Conservation (phyloP, 2,329 filamentous ascomycete genomes). For the Calonectria henricotiae region DNA sequence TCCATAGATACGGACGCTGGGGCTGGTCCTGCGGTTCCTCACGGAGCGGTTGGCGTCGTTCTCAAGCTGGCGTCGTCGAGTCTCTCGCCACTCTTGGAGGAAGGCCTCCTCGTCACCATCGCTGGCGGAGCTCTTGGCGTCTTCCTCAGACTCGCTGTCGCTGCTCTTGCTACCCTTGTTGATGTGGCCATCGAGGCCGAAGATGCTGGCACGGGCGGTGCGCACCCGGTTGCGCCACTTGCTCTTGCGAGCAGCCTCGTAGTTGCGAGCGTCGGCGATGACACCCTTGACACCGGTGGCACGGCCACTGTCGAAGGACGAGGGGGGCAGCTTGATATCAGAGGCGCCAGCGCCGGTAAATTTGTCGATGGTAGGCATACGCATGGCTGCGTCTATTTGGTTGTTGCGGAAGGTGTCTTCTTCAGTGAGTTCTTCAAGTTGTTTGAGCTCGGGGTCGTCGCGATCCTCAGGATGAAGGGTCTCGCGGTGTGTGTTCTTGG, state of each 20-base stretch:
- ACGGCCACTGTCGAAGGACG: slow-evolving; percentile 76
- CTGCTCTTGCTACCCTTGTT: slow-evolving; percentile 52
- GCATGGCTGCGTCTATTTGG: slow-evolving; percentile 77
- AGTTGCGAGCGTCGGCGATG: slow-evolving; percentile 86
- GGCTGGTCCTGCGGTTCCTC: slow-evolving; percentile 80
- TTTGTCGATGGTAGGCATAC: slow-evolving; percentile 69
- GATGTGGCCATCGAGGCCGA: slow-evolving; percentile 61
- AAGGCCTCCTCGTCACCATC: slow-evolving; percentile 85
- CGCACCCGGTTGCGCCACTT: slow-evolving; percentile 71
- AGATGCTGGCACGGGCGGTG: slow-evolving; percentile 70
- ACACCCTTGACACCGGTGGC: slow-evolving; percentile 90
- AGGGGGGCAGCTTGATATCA: slow-evolving; percentile 74
- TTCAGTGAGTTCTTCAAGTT: slow-evolving; percentile 71
- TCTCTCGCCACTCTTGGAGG: slow-evolving; percentile 88
- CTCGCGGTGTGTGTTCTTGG: slow-evolving; percentile 68
- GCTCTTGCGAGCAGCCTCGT: slow-evolving; percentile 76
- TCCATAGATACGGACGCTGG: slow-evolving; percentile 85
- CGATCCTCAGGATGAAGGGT: slow-evolving; percentile 74
- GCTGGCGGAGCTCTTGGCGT: slow-evolving; percentile 65
- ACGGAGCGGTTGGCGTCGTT: slow-evolving; percentile 70
- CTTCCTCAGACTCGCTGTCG: slow-evolving; percentile 66
- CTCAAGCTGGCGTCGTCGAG: slow-evolving; percentile 84
- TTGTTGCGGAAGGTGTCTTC: slow-evolving; percentile 70
- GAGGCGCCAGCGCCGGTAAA: slow-evolving; percentile 62
- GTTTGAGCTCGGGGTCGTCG: slow-evolving; percentile 65